Evolutionary conservation across 805 yeast genomes (phyloP).

Genomic region (Candida jianshihensis): DNA sequence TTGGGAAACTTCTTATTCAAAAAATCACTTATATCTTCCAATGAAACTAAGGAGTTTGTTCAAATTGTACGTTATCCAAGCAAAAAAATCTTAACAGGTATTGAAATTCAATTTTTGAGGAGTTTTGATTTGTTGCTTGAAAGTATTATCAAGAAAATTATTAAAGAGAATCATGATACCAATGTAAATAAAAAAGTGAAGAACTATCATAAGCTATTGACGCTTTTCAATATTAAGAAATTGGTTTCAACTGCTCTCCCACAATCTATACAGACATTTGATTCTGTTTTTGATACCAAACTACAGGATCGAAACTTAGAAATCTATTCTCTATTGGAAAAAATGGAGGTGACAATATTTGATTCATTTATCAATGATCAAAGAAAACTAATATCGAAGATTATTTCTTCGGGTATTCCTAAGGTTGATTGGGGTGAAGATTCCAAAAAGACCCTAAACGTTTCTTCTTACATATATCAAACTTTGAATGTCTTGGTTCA

Average conservation of each 20-base stretch:
- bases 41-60: slow-evolving; percentile 26
- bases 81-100: slow-evolving; percentile 29
- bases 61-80: slow-evolving; percentile 31
- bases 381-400: slow-evolving; percentile 32
- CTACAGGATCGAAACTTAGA: slow-evolving; percentile 35
- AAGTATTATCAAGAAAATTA: slow-evolving; percentile 33
- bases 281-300: slow-evolving; percentile 40
- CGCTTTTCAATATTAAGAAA: slow-evolving; percentile 47
- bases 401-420: slow-evolving; percentile 33
- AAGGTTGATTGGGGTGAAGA: slow-evolving; percentile 39
- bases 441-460: slow-evolving; percentile 23
- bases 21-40: slow-evolving; percentile 21
- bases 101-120: slow-evolving; percentile 33
- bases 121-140: slow-evolving; percentile 41
- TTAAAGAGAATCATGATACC: slow-evolving; percentile 28
- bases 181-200: slow-evolving; percentile 21
- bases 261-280: slow-evolving; percentile 40
- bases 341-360: slow-evolving; percentile 47
- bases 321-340: slow-evolving; percentile 37
- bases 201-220: slow-evolving; percentile 40
- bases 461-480: slow-evolving; percentile 42
- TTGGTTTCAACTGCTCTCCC: slow-evolving; percentile 43
- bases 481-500: slow-evolving; percentile 40
- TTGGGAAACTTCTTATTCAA: slow-evolving; percentile 28
- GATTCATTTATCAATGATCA: slow-evolving; percentile 45